Evolutionary conservation across 352 stramenopile genomes (phyloP), one percentile per base, ranked within the genome.

Genomic region (Poterioochromonas sp.): DNA sequence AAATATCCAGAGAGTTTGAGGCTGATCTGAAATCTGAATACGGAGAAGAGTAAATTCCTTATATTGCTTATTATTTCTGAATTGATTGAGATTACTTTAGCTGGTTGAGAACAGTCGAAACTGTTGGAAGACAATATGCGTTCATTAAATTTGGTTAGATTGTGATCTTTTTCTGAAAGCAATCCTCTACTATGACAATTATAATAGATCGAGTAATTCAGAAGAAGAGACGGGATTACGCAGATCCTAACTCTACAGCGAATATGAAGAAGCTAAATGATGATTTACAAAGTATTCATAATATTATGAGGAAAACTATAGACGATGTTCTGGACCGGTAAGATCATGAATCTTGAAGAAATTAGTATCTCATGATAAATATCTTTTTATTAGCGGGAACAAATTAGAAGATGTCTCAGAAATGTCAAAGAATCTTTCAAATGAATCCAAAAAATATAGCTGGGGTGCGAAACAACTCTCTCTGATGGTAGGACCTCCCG

Each of bases 301-400:
- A 92, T 82, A 98, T 99, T 83, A 98, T 98, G 94, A 90, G 91
- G 83, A 95, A 97, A 83, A 99, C 98, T 87, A 96, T 97, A 79
- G 89, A 97, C 80, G 92, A 96, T 80, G 91, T 96, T 80, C 79
- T 90, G 63, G 88, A 91, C 82, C 69, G 87, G 32, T 86, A 85
- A 60, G 85, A n/a, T 65, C 8, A 29, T 26, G 47, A 58, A 15
- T 58, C 12, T 35, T 65, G 3, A 65, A 65, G 5, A 65, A 65
- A 65, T 32, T 39, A 65, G 8, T 39, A 39, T 39, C n/a, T 65
- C n/a, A 32, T 15, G 8, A 39, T 65, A 15, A 65, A 15, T 39
- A 65, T 65, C n/a, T 35, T 39, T 65, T 65, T 65, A 32, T 39
- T 39, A 41, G 90, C 95, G 69, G 85, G 87, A 43, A 29, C 0